Evolutionary conservation across 768 basidiomycete species (phyloP).

Genomic region (Tulasnella sp.): DNA sequence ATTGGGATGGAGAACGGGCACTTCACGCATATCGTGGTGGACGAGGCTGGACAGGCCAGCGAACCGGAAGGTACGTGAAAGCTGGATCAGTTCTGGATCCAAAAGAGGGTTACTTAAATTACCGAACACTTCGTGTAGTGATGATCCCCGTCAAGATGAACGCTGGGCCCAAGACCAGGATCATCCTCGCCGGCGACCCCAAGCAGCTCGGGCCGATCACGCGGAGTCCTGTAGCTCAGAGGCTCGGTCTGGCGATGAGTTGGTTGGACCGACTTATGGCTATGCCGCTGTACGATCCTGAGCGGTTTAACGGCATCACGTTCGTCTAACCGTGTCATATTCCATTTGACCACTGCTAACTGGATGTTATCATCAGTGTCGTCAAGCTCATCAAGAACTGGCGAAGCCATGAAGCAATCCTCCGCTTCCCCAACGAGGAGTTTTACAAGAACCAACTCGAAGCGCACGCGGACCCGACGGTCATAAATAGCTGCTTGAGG

Average conservation of each 20-base stretch:
- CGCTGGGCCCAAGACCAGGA: not conserved
- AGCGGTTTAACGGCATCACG: no score
- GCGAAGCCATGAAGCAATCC: not conserved
- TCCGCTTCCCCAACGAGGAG: not conserved
- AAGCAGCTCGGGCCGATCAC: not conserved
- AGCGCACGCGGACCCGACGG: not conserved
- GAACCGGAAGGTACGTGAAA: not conserved
- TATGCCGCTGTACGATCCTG: not conserved
- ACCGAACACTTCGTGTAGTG: slow-evolving; percentile 16
- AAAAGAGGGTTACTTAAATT: not conserved
- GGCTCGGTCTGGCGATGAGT: not conserved
- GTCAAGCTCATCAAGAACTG: not conserved
- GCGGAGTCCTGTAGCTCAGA: not conserved
- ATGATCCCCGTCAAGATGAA: not conserved
- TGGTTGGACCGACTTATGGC: not conserved
- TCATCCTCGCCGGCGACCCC: not conserved
- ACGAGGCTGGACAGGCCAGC: slow-evolving; percentile 2
- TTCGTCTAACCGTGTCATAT: no score
- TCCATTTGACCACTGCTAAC: no score
- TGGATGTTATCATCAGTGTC: not conserved
- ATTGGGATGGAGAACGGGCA: not conserved
- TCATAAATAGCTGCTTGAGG: not conserved
- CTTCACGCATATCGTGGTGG: not conserved
- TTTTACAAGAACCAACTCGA: not conserved
- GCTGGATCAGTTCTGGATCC: not conserved